Evolutionary conservation across 2,329 filamentous ascomycete genomes (phyloP).

Genomic region (Coniochaeta prunicola): DNA sequence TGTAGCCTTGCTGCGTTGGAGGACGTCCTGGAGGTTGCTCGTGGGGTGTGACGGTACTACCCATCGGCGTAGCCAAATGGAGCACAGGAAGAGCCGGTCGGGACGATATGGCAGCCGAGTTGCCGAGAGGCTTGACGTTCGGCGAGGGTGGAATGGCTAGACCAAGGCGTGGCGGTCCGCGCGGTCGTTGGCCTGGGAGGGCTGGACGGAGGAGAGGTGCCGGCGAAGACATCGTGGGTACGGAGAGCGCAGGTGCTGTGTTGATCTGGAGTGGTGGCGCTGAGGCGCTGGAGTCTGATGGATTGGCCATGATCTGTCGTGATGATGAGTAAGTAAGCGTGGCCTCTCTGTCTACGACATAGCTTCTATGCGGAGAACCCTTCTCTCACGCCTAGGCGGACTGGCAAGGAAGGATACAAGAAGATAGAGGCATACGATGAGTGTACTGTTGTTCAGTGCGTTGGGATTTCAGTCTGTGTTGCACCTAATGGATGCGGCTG

Average conservation of each 20-base stretch:
- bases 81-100: slow-evolving; percentile 70
- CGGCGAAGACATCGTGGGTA: slow-evolving; percentile 63
- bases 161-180: slow-evolving; percentile 68
- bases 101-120: slow-evolving; percentile 31
- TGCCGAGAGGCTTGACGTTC: slow-evolving; percentile 68
- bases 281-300: slow-evolving; percentile 1
- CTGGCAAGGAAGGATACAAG: background rate
- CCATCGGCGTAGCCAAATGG: slow-evolving; percentile 82
- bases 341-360: background rate
- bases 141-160: slow-evolving; percentile 87
- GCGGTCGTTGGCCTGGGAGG: slow-evolving; percentile 61
- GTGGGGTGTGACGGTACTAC: slow-evolving; percentile 65
- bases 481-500: background rate
- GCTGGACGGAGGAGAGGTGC: slow-evolving; percentile 78
- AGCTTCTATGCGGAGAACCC: background rate
- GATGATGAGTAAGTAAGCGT: background rate
- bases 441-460: background rate
- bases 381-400: background rate
- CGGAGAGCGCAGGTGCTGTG: slow-evolving; percentile 18
- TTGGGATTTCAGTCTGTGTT: background rate
- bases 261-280: slow-evolving; percentile 3
- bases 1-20: slow-evolving; percentile 45
- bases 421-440: background rate
- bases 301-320: slow-evolving; percentile 4
- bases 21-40: slow-evolving; percentile 49